Conservation (phyloP, 345 rosid genomes). For the Gossypium australe region DNA sequence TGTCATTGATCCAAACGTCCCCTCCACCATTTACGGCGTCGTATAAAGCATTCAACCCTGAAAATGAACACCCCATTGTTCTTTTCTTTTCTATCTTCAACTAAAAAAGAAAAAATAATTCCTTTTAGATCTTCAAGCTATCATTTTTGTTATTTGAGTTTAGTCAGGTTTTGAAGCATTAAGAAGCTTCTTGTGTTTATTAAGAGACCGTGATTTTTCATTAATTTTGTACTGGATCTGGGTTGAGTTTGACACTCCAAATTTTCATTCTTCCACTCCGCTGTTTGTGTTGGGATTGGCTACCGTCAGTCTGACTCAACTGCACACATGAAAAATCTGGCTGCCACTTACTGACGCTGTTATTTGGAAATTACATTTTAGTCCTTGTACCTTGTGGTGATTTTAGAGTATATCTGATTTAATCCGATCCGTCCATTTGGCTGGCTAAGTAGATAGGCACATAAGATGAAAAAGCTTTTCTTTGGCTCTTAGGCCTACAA, state of each 20-base stretch:
- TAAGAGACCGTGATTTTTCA: not conserved
- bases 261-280: not conserved
- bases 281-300: not conserved
- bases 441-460: not conserved
- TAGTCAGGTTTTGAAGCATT: not conserved
- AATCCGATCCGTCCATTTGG: not conserved
- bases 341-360: not conserved
- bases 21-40: slow-evolving; percentile 88
- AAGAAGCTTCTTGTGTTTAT: not conserved
- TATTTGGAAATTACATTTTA: not conserved
- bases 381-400: not conserved
- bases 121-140: slow-evolving; percentile 30
- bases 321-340: not conserved
- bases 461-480: too few species aligned
- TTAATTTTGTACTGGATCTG: too few species aligned
- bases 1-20: slow-evolving; percentile 98
- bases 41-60: slow-evolving; percentile 90
- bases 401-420: not conserved
- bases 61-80: slow-evolving; percentile 83
- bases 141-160: slow-evolving; percentile 18
- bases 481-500: too few species aligned
- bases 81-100: not conserved
- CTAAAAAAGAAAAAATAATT: not conserved
- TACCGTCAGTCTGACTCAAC: slow-evolving; percentile 2
- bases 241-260: not conserved